Conservation (phyloP, 495 filamentous ascomycete species). For the Neurospora terricola region DNA sequence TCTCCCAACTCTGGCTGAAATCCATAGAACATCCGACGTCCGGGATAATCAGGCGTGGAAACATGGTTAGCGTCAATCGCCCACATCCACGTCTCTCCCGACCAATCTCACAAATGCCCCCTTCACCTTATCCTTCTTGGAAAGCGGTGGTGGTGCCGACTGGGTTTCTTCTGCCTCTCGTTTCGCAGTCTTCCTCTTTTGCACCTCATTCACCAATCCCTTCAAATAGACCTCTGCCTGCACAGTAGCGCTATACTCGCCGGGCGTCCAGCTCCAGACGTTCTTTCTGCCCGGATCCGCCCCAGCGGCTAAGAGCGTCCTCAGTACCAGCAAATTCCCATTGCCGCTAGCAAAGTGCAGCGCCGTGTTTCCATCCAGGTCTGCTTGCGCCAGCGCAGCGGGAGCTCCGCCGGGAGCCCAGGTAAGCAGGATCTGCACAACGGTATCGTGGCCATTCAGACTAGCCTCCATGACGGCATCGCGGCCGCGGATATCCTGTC, state of each 20-base stretch:
- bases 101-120: slow-evolving; percentile 25
- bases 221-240: slow-evolving; percentile 69
- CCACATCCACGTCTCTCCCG: slow-evolving; percentile 12
- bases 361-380: slow-evolving; percentile 64
- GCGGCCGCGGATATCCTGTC: slow-evolving; percentile 45
- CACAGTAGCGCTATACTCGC: slow-evolving; percentile 61
- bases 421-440: slow-evolving; percentile 49
- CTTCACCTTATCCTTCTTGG: slow-evolving; percentile 16
- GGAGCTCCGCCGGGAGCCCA: slow-evolving; percentile 36
- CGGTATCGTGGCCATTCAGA: slow-evolving; percentile 46
- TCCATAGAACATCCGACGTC: neutral
- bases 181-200: slow-evolving; percentile 25
- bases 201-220: slow-evolving; percentile 49
- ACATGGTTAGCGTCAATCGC: neutral
- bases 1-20: neutral
- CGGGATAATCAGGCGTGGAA: neutral
- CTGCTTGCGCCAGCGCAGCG: slow-evolving; percentile 39
- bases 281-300: slow-evolving; percentile 58
- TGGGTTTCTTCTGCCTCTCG: slow-evolving; percentile 14
- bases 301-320: slow-evolving; percentile 54
- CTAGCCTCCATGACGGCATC: slow-evolving; percentile 50
- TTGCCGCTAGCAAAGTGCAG: slow-evolving; percentile 59
- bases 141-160: neutral
- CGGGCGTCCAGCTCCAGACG: slow-evolving; percentile 59
- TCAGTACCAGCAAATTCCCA: slow-evolving; percentile 62